Conservation (phyloP, 2,329 filamentous ascomycete genomes). For the Beauveria pseudobassiana region DNA sequence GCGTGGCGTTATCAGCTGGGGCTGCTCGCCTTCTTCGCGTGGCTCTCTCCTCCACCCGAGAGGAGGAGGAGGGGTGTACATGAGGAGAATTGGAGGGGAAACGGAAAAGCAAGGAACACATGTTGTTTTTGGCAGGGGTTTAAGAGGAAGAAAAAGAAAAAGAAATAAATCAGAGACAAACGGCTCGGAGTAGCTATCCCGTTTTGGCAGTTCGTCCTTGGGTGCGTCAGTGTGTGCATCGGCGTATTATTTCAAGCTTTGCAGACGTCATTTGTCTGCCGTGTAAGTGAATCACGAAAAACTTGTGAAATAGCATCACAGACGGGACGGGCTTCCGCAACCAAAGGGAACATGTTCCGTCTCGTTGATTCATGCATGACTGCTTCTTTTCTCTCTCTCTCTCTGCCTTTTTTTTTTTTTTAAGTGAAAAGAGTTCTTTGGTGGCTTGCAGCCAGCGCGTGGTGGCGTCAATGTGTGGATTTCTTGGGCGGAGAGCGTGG, state of each 20-base stretch:
- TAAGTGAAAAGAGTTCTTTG: neutral
- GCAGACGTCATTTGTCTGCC: too few relatives aligned
- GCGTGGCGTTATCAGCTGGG: constrained; percentile 10
- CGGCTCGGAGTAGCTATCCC: constrained; percentile 3
- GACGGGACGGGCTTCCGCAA: neutral
- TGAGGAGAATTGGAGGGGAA: neutral
- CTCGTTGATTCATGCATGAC: neutral
- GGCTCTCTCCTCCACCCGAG: neutral
- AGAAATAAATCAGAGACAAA: constrained; percentile 13
- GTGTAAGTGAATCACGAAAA: neutral
- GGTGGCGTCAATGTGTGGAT: neutral
- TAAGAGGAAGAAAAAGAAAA: constrained; percentile 5
- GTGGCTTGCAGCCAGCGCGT: neutral
- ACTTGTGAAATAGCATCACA: neutral
- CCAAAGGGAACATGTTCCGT: neutral
- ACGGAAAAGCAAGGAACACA: neutral
- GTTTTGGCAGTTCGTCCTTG: constrained; percentile 6
- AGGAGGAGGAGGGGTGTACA: neutral
- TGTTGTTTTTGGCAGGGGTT: neutral
- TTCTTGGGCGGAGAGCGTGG: too few relatives aligned
- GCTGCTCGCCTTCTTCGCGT: neutral
- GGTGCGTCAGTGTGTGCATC: neutral
- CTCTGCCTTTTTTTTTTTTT: too few relatives aligned
- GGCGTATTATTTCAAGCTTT: neutral
- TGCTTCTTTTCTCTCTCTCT: neutral